Evolutionary conservation across 257 asterid species (phyloP).

Genomic region (Petunia axillaris): DNA sequence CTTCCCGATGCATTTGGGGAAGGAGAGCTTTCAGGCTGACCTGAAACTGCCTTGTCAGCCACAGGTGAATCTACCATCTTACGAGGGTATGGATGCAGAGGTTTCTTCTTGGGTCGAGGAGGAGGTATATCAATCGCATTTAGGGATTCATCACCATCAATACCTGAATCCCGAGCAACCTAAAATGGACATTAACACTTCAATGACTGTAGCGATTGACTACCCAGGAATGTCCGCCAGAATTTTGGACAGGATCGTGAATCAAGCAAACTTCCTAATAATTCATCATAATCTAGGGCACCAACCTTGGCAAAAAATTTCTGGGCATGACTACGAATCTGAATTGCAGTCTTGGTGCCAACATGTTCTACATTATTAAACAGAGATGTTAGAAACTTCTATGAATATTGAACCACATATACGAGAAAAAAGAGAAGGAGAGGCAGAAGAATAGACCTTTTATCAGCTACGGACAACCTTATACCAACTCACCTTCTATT

Average conservation of each 20-base stretch:
- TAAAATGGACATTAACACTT: conserved; percentile 21
- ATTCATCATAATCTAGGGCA: neutral
- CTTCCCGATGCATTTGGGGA: conserved; percentile 38
- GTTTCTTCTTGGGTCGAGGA: conserved; percentile 95
- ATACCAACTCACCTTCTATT: conserved; percentile 72
- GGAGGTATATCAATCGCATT: conserved; percentile 78
- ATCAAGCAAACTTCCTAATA: neutral
- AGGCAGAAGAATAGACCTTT: conserved; percentile 26
- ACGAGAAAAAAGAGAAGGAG: neutral
- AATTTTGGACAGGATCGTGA: neutral
- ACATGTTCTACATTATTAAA: conserved; percentile 61
- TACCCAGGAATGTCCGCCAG: neutral
- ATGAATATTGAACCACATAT: neutral
- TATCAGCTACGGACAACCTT: conserved; percentile 31
- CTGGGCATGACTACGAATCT: conserved; percentile 95
- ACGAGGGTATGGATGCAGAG: conserved; percentile 85
- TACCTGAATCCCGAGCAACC: conserved; percentile 64
- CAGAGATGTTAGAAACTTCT: conserved; percentile 24
- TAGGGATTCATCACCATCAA: conserved; percentile 51
- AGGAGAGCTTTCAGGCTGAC: conserved; percentile 40
- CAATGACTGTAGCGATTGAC: conserved; percentile 20
- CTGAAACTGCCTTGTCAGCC: conserved; percentile 28
- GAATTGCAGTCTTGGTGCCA: conserved; percentile 83
- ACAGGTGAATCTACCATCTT: conserved; percentile 44
- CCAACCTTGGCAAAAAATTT: conserved; percentile 77